A percentile compares a stretch with the other conserved stretches of the same genome.
Conservation (phyloP, 805 yeast genomes). For the Maudiozyma barnettii region DNA sequence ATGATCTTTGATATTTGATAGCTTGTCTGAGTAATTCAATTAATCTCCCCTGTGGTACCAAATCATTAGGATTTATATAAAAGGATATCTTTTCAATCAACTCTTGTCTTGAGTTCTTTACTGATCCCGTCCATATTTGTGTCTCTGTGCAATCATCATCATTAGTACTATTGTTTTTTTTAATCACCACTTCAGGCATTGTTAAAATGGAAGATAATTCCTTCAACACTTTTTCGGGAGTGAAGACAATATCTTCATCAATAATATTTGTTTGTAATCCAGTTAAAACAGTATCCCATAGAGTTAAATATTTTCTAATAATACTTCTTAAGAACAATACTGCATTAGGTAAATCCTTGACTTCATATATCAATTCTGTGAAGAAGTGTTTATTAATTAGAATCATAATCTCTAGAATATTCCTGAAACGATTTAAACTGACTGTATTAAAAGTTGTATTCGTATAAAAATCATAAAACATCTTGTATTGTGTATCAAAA, state of each 20-base stretch:
- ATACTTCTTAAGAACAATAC: conserved; percentile 20
- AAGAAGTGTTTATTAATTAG: conserved; percentile 22
- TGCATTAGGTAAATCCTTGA: conserved; percentile 12
- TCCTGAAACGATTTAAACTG: conserved; percentile 2
- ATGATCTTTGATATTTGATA: conserved; percentile 35
- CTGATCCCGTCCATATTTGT: conserved; percentile 28
- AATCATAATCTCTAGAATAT: conserved; percentile 19
- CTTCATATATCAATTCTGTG: conserved; percentile 18
- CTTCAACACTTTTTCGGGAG: conserved; percentile 23
- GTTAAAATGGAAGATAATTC: conserved; percentile 28
- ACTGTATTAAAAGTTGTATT: background rate
- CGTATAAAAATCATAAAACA: background rate
- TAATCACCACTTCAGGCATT: conserved; percentile 7
- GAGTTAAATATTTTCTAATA: conserved; percentile 14
- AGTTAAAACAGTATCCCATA: conserved; percentile 24
- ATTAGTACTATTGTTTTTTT: conserved; percentile 3
- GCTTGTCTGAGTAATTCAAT: conserved; percentile 45
- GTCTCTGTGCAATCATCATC: conserved; percentile 9
- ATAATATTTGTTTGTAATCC: conserved; percentile 4
- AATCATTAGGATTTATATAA: conserved; percentile 41
- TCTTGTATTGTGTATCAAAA: conserved; percentile 1
- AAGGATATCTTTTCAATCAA: conserved; percentile 36
- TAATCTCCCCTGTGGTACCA: conserved; percentile 46
- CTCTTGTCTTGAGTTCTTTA: conserved; percentile 30
- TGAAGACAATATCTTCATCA: conserved; percentile 11